Evolutionary conservation across 805 yeast genomes (phyloP).

Genomic region (Zygosaccharomyces bisporus): DNA sequence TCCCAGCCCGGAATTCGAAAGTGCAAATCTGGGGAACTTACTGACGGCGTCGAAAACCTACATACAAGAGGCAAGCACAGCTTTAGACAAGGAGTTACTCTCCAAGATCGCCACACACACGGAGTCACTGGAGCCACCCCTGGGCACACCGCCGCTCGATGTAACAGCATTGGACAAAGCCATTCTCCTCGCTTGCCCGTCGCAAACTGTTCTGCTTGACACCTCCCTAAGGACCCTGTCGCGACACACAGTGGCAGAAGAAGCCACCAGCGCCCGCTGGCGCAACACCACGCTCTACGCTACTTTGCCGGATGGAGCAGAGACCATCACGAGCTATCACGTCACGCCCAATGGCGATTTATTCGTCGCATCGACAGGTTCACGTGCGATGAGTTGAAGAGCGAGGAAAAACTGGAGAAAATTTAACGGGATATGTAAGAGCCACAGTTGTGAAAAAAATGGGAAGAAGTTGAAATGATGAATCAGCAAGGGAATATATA

Average conservation of each 20-base stretch:
- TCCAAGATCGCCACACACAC: constrained; percentile 2
- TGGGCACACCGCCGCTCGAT: neutral
- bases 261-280: constrained; percentile 1
- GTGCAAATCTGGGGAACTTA: neutral
- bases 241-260: neutral
- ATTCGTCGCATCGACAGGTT: neutral
- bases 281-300: neutral
- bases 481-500: neutral
- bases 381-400: constrained; percentile 6
- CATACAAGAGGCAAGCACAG: neutral
- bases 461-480: neutral
- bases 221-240: constrained; percentile 1
- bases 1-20: constrained; percentile 2
- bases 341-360: constrained; percentile 11
- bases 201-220: constrained; percentile 1
- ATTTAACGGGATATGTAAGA: constrained; percentile 5
- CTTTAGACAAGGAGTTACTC: neutral
- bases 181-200: neutral
- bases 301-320: neutral
- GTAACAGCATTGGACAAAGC: neutral
- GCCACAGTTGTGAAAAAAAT: constrained; percentile 6
- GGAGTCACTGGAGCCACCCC: neutral
- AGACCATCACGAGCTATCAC: constrained; percentile 3
- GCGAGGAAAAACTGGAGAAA: constrained; percentile 3
- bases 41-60: neutral